Conservation (phyloP, 1,139 yeast genomes). For the Pichia sp. region DNA sequence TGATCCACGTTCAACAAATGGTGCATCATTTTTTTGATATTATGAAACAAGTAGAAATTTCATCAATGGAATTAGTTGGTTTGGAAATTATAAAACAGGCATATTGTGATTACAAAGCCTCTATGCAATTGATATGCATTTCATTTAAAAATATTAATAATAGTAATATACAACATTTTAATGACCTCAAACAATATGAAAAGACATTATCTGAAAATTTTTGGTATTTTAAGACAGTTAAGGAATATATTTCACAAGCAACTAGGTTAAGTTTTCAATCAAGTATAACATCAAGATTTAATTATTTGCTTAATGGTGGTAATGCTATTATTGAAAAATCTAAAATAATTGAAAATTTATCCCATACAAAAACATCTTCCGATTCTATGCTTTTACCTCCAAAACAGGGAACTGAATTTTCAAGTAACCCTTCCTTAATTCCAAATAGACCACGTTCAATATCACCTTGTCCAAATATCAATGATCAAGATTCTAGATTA, state of each 20-base stretch:
- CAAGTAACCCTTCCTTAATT: neutral
- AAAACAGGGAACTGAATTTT: neutral
- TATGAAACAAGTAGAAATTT: neutral
- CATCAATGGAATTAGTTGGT: slow-evolving; percentile 7
- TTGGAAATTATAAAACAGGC: slow-evolving; percentile 6
- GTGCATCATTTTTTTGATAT: slow-evolving; percentile 1
- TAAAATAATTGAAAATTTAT: slow-evolving; percentile 6
- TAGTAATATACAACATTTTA: neutral
- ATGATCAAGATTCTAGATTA: neutral
- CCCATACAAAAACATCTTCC: neutral
- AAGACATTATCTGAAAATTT: slow-evolving; percentile 2
- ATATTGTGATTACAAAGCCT: slow-evolving; percentile 7
- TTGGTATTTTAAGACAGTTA: slow-evolving; percentile 8
- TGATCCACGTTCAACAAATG: neutral
- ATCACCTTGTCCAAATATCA: slow-evolving; percentile 7
- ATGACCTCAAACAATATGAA: slow-evolving; percentile 1
- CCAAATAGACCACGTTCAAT: slow-evolving; percentile 10
- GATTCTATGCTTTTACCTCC: neutral
- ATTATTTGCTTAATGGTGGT: slow-evolving; percentile 12
- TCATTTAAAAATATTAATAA: neutral
- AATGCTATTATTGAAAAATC: slow-evolving; percentile 11
- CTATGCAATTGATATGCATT: slow-evolving; percentile 3
- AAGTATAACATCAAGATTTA: slow-evolving; percentile 10
- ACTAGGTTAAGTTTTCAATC: slow-evolving; percentile 5
- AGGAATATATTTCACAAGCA: slow-evolving; percentile 9